Evolutionary conservation across 306 rosid genomes (phyloP).

Genomic region (Trifolium fragiferum): DNA sequence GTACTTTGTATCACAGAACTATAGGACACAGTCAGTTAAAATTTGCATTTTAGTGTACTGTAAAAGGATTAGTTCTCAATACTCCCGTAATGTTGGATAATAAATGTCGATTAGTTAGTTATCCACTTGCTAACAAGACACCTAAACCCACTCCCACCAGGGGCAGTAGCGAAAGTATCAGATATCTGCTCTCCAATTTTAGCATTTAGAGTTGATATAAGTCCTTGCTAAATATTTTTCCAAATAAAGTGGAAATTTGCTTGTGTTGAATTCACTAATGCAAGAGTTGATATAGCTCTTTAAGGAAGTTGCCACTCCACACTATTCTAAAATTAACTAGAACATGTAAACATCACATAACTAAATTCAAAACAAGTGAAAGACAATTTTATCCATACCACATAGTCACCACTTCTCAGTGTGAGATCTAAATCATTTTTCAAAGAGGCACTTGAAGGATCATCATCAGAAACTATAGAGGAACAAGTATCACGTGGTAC

Average conservation of each 20-base stretch:
- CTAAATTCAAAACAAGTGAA: conserved; percentile 5
- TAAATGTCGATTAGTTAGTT: conserved; percentile 1
- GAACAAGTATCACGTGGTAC: conserved; percentile 48
- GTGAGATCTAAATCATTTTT: conserved; percentile 57
- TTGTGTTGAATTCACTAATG: background rate
- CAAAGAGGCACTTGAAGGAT: conserved; percentile 45
- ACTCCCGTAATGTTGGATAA: background rate
- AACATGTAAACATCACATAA: background rate
- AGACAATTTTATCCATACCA: conserved; percentile 59
- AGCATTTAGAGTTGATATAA: background rate
- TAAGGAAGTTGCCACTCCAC: background rate
- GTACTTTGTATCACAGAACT: conserved; percentile 11
- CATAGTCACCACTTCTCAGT: conserved; percentile 79
- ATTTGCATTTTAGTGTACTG: conserved; percentile 1
- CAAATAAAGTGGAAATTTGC: background rate
- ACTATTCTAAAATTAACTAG: conserved; percentile 18
- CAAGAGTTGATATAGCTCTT: background rate
- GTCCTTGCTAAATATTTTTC: background rate
- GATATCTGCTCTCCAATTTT: background rate
- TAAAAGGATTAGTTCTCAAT: conserved; percentile 9
- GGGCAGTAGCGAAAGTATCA: background rate
- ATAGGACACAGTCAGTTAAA: conserved; percentile 1
- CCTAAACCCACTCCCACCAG: conserved; percentile 10
- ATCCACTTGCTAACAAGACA: background rate
- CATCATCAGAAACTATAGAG: conserved; percentile 48